Evolutionary conservation across 345 rosid genomes (phyloP), one percentile per base, ranked within the genome.

Genomic region (Iberis pinnata): DNA sequence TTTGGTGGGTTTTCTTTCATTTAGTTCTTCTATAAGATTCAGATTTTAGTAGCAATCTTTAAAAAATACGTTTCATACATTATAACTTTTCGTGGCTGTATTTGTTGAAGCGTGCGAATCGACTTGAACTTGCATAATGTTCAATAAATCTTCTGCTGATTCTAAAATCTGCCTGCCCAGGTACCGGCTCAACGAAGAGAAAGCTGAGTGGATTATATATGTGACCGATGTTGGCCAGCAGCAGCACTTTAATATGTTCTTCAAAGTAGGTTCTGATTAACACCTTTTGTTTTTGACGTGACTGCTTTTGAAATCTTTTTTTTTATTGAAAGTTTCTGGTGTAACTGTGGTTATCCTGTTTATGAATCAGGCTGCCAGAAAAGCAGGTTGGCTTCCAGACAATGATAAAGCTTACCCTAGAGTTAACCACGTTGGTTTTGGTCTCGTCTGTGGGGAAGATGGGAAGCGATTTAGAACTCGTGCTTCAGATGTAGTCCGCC

Each of bases 141-240:
- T 12, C 2, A 18, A 18, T 32, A n/a, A n/a, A 11, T 37, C 35
- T 8, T 52, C 12, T 29, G 27, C 16, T 52, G 8, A 25, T 25
- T 12, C 33, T 8, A 53, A 19, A 18, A 43, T 43, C 26, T 24
- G 12, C 22, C 6, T 54, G 15, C 18, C 4, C 38, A 83, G 94
- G 96, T 88, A 84, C 60, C 89, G 96, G 33, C 79, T 84, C 17
- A 78, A 80, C 56, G 86, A 76, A 72, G 96, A 88, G 70, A 80
- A 71, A 67, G 96, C 88, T 32, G 86, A 84, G 41, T 84, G 96
- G 96, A 84, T 88, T 46, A 78, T 82, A 24, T 88, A 88, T 60
- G 81, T 88, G 43, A 82, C 96, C 24, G 96, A 84, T 77, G 88
- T 74, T 56, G 86, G 94, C 60, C 94, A 88, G 74, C 81, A 80